Base-by-base conservation (phyloP, 2,329 filamentous ascomycete genomes). In the Aquanectria penicillioides region DNA sequence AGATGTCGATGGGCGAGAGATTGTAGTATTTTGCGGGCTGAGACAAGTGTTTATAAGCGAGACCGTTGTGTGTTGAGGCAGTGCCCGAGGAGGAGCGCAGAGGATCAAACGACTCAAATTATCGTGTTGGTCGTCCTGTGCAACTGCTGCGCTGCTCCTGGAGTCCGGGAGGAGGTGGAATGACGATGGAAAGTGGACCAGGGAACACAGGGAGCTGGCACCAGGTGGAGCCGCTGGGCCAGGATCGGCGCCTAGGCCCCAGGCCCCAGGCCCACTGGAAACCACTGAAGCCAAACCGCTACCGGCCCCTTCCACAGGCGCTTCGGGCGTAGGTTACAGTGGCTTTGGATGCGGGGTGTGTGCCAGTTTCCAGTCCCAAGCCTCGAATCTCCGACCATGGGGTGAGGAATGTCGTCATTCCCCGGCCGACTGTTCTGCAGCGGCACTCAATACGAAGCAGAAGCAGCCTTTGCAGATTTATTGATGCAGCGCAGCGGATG, bases 271-370 rank as follows among this genome's bases (percentile, higher is more conserved):
- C 38, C 38, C 29, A 20, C 50, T 29, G 22, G 22, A 15, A 37
- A 50, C 52, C 53, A 49, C 37, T 50, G 29, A 37, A 22, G 37
- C 43, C 44, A 49, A 46, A 28, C 61, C 48, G 49, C 61, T 48
- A 65, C 23, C 18, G 37, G 38, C 22, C n/a, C 37, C 38, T 10
- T 20, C 17, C 36, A n/a, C 47, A 12, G 47, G 33, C 47, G 33
- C 23, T 25, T 20, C 22, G 34, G 47, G 33, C 17, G 33, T 37
- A 40, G 25, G 26, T 26, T 33, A 17, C 26, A 33, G 48, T 13
- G 15, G 23, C 31, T 37, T 29, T n/a, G 20, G 29, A 18, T 53
- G 49, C 38, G 50, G 50, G 50, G 50, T 37, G 50, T 17, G 22
- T 25, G 29, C 23, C 40, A 13, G 36, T 18, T n/a, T n/a, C n/a